These are phyloP conservation scores for Gymnopus androsaceus DNA, from an alignment of 1,284 basidiomycete genomes.

Conservation along the genomic window DNA sequence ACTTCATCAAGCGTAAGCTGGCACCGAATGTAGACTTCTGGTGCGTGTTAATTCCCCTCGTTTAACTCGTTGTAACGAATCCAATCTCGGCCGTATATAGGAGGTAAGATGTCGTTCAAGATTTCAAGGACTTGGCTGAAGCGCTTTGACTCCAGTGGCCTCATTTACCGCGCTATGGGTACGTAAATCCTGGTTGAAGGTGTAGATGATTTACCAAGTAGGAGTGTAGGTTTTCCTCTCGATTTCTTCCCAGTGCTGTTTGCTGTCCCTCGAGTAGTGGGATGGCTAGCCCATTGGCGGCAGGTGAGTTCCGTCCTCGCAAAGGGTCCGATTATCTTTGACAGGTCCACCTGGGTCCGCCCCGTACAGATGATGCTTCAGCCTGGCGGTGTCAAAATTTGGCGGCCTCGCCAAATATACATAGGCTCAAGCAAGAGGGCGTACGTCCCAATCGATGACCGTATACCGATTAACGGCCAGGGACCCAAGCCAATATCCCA, in stretches of 20 bases:
- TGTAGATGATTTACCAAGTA: not conserved
- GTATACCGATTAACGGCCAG: constrained; percentile 54
- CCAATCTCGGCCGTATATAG: constrained; percentile 35
- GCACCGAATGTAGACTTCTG: constrained; percentile 86
- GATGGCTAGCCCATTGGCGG: constrained; percentile 88
- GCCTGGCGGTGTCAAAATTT: constrained; percentile 86
- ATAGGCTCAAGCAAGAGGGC: constrained; percentile 72
- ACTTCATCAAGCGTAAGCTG: constrained; percentile 74
- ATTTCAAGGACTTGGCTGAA: not conserved
- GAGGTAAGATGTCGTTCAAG: constrained; percentile 41
- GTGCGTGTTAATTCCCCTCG: constrained; percentile 42
- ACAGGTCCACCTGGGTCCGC: not conserved
- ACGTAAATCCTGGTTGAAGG: constrained; percentile 26
- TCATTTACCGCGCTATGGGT: constrained; percentile 90
- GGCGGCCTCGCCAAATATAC: constrained; percentile 83
- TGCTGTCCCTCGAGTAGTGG: constrained; percentile 85
- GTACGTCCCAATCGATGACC: constrained; percentile 67
- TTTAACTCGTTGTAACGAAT: constrained; percentile 7
- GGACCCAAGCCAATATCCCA: constrained; percentile 72
- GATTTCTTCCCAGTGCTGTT: constrained; percentile 92
- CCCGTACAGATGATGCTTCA: constrained; percentile 79
- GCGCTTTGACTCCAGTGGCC: constrained; percentile 50
- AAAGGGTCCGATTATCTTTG: not conserved
- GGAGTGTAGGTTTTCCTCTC: constrained; percentile 74
- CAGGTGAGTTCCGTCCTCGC: constrained; percentile 46